Evolutionary conservation across 331 rosid genomes (phyloP).

Genomic region (Acacia pycnantha): DNA sequence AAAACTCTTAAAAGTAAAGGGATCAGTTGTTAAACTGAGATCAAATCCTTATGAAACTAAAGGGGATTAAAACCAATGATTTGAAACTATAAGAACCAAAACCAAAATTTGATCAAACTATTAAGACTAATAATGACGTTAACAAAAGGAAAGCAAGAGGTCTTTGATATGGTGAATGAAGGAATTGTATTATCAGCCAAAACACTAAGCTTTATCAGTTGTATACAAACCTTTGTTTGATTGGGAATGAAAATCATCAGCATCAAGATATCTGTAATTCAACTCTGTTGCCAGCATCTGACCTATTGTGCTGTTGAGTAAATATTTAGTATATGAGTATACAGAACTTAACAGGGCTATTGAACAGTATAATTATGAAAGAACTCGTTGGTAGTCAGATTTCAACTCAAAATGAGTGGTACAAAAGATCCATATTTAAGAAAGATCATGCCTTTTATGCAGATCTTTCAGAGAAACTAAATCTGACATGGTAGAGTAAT

Average conservation of each 20-base stretch:
- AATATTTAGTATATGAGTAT: constrained; percentile 6
- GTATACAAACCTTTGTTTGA: constrained; percentile 67
- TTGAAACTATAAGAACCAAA: no score
- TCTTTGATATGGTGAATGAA: not conserved
- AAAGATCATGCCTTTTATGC: not conserved
- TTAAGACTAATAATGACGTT: no score
- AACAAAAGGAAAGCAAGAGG: not conserved
- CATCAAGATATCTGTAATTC: constrained; percentile 63
- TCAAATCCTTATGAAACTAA: no score
- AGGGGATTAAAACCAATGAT: no score
- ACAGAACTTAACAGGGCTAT: not conserved
- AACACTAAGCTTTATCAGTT: constrained; percentile 2
- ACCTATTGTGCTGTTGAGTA: constrained; percentile 71
- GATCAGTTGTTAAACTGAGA: no score
- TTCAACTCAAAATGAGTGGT: not conserved
- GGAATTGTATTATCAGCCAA: not conserved
- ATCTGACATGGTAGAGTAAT: no score
- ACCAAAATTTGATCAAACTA: no score
- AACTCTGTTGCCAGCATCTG: constrained; percentile 57
- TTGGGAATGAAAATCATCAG: constrained; percentile 84
- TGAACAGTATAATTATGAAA: not conserved
- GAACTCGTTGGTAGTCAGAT: not conserved
- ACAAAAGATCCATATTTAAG: not conserved
- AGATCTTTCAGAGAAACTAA: no score
- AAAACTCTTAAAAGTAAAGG: no score